Percentiles rank a stretch among this genome's conserved stretches.
Evolutionary conservation across 2,329 filamentous ascomycete genomes (phyloP).

Genomic region (Penicillium janthinellum): DNA sequence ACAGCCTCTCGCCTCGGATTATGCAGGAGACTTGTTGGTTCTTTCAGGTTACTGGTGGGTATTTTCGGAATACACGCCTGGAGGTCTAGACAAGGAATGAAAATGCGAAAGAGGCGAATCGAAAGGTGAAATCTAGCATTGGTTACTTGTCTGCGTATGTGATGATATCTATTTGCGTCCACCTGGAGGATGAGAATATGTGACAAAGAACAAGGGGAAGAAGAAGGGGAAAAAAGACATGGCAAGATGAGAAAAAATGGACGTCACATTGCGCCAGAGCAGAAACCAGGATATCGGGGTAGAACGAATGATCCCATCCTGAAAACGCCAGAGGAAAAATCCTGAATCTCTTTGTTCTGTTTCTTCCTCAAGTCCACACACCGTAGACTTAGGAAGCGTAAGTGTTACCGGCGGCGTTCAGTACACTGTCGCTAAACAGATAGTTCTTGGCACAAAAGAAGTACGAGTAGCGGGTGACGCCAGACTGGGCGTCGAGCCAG

Average conservation of each 20-base stretch:
- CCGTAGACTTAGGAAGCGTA: conserved; percentile 24
- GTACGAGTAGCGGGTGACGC: conserved; percentile 48
- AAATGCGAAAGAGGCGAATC: not conserved
- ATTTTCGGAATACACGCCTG: not conserved
- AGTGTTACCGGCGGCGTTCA: conserved; percentile 35
- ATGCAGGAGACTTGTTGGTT: not conserved
- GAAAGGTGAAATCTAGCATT: not conserved
- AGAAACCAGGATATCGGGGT: not conserved
- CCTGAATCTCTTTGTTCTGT: not conserved
- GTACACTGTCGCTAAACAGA: conserved; percentile 29
- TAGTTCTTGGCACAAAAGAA: conserved; percentile 41
- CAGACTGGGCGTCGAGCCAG: conserved; percentile 43
- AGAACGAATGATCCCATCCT: not conserved
- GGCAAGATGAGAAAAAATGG: not conserved
- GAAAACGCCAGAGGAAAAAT: not conserved
- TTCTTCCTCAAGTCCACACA: not conserved
- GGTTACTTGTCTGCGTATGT: not conserved
- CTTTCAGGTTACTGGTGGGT: not conserved
- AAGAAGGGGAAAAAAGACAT: not conserved
- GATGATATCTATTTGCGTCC: not conserved
- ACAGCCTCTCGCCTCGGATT: not conserved
- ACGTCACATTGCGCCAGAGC: not conserved
- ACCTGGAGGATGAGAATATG: not conserved
- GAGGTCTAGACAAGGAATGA: not conserved
- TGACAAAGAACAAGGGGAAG: not conserved